phyloP scores from a whole-genome alignment of 495 filamentous ascomycete species.

The Penicillium egyptiacum region DNA sequence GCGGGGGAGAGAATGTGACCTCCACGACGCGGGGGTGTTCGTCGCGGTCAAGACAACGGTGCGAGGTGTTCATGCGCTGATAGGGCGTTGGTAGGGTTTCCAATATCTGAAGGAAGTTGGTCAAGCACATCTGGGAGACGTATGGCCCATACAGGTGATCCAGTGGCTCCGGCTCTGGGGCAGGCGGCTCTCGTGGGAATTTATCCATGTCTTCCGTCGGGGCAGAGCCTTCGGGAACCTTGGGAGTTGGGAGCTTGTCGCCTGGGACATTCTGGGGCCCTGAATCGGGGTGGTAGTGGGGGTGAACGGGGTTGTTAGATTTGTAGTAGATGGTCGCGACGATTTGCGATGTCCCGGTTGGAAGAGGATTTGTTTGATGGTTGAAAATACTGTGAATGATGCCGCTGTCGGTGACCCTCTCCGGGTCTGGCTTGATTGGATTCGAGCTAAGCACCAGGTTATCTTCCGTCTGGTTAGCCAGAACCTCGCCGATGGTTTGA shows the following conservation, averaged over 20 bases:
- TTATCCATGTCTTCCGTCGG: conserved; percentile 66
- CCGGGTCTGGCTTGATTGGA: conserved; percentile 47
- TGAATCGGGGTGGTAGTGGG: conserved; percentile 45
- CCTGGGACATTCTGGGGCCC: conserved; percentile 26
- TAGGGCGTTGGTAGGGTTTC: conserved; percentile 64
- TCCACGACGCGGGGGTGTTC: conserved; percentile 66
- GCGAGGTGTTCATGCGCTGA: conserved; percentile 60
- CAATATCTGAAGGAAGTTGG: conserved; percentile 76
- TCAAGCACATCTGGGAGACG: conserved; percentile 76
- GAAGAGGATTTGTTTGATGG: conserved; percentile 37
- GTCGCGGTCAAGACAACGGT: conserved; percentile 66
- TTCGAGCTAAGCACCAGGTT: conserved; percentile 34
- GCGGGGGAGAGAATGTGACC: conserved; percentile 66
- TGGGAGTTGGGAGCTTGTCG: conserved; percentile 40
- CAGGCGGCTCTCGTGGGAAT: conserved; percentile 70
- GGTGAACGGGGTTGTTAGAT: conserved; percentile 43
- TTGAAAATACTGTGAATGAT: conserved; percentile 48
- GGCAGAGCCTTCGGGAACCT: conserved; percentile 51
- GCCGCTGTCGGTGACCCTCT: conserved; percentile 46
- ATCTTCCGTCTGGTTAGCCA: conserved; percentile 29
- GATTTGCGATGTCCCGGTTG: conserved; percentile 39
- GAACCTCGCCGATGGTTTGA: conserved; percentile 47
- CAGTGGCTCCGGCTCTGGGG: conserved; percentile 61
- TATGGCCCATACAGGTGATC: conserved; percentile 76
- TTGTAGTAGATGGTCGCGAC: conserved; percentile 53